phyloP scores from a whole-genome alignment of 169 alveolate genomes.

The Cytauxzoon felis region DNA sequence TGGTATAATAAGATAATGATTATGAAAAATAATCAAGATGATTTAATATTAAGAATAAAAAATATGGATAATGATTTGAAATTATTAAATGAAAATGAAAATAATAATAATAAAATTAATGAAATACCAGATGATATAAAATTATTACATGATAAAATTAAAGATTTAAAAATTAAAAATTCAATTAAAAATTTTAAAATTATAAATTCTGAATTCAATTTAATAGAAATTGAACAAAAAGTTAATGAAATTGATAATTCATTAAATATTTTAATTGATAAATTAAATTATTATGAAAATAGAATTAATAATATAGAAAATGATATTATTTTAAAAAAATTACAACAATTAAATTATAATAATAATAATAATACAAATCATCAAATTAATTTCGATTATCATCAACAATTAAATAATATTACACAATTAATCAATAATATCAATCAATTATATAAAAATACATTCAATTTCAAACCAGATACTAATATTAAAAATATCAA shows the following conservation, averaged over 20 bases:
- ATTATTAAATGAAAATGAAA: not conserved
- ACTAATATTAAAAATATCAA: no score
- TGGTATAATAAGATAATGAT: not conserved
- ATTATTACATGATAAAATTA: not conserved
- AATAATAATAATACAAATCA: no score
- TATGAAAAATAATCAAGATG: not conserved
- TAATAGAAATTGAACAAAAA: slow-evolving; percentile 12
- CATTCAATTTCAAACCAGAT: no score
- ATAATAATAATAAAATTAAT: not conserved
- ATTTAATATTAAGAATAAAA: no score
- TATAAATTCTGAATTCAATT: not conserved
- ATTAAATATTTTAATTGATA: not conserved
- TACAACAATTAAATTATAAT: no score
- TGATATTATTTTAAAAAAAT: not conserved
- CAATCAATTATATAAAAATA: no score
- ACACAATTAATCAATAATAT: no score
- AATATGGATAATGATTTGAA: no score
- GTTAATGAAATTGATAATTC: not conserved
- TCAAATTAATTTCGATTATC: no score
- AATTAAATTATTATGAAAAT: slow-evolving; percentile 11
- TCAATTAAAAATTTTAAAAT: not conserved
- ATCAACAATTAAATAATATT: no score
- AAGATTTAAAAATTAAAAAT: not conserved
- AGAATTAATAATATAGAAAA: not conserved
- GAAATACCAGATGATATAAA: not conserved